phyloP scores from a whole-genome alignment of 2,329 filamentous ascomycete species.

The Fusarium temperatum region DNA sequence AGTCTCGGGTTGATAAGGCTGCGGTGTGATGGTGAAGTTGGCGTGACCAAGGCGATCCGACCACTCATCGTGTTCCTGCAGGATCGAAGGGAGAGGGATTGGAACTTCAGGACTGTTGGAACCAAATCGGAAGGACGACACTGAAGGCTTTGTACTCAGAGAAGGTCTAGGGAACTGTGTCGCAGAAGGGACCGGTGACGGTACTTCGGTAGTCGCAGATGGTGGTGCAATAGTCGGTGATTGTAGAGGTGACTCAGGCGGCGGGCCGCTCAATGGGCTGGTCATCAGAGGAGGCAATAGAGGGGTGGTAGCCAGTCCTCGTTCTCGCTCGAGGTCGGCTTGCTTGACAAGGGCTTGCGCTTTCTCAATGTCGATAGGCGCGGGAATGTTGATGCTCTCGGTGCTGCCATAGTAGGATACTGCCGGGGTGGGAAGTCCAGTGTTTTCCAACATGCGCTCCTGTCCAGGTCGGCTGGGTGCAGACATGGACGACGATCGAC shows the following conservation, averaged over 20 bases:
- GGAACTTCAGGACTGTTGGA: slow-evolving; percentile 66
- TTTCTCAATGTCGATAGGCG: slow-evolving; percentile 54
- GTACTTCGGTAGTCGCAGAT: slow-evolving; percentile 50
- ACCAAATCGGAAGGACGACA: slow-evolving; percentile 75
- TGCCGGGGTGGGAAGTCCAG: slow-evolving; percentile 68
- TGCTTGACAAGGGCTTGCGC: slow-evolving; percentile 47
- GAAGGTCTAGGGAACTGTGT: slow-evolving; percentile 61
- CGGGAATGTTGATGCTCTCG: slow-evolving; percentile 60
- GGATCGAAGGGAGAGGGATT: slow-evolving; percentile 69
- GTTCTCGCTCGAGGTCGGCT: slow-evolving; percentile 65
- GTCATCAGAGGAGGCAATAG: slow-evolving; percentile 84
- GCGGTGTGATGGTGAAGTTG: slow-evolving; percentile 88
- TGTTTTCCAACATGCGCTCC: slow-evolving; percentile 60
- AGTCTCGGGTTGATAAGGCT: slow-evolving; percentile 76
- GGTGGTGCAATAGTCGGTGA: slow-evolving; percentile 78
- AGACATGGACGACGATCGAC: slow-evolving; percentile 81
- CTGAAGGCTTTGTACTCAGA: slow-evolving; percentile 79
- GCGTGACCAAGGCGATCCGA: slow-evolving; percentile 86
- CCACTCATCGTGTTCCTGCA: slow-evolving; percentile 82
- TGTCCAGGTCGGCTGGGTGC: slow-evolving; percentile 60
- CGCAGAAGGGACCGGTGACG: slow-evolving; percentile 60
- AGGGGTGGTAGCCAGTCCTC: slow-evolving; percentile 77
- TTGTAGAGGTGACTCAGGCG: slow-evolving; percentile 82
- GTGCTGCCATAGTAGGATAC: slow-evolving; percentile 69
- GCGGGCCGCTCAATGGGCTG: slow-evolving; percentile 62